Conservation (phyloP, 2,329 filamentous ascomycete genomes). For the Catunica adiposa region DNA sequence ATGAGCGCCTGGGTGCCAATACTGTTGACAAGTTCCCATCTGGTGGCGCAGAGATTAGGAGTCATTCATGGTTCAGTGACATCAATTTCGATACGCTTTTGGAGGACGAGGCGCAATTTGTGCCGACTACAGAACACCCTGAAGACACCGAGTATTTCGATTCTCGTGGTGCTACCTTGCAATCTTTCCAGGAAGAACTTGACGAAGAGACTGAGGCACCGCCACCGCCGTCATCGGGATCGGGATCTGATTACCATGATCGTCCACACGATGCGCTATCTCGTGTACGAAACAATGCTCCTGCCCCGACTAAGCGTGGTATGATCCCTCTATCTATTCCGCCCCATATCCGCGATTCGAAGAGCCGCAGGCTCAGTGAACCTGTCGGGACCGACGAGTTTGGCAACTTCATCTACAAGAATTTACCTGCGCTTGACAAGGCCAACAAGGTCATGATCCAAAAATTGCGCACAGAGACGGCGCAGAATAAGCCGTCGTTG, state of each 20-base stretch:
- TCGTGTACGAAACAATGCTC: conserved; percentile 50
- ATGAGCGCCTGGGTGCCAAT: conserved; percentile 71
- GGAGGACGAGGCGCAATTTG: conserved; percentile 92
- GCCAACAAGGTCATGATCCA: conserved; percentile 98
- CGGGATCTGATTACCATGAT: conserved; percentile 59
- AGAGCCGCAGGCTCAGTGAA: conserved; percentile 77
- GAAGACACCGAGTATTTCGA: conserved; percentile 99
- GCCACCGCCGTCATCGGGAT: conserved; percentile 52
- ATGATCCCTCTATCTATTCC: conserved; percentile 94
- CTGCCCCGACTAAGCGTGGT: conserved; percentile 59
- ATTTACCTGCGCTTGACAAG: conserved; percentile 87
- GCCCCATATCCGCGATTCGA: conserved; percentile 81
- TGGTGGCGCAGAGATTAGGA: conserved; percentile 81
- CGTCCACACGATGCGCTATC: conserved; percentile 90
- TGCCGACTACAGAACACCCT: conserved; percentile 79
- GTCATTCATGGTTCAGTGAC: conserved; percentile 73
- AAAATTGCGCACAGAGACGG: conserved; percentile 78
- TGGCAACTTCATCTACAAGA: conserved; percentile 93
- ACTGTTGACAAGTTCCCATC: conserved; percentile 63
- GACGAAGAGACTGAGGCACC: conserved; percentile 45
- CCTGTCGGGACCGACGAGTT: conserved; percentile 83
- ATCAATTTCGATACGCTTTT: conserved; percentile 80
- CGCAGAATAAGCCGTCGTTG: conserved; percentile 44
- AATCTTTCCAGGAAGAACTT: conserved; percentile 84
- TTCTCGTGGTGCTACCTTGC: conserved; percentile 72